phyloP scores from a whole-genome alignment of 768 basidiomycete genomes.

The Pleurotus cornucopiae region DNA sequence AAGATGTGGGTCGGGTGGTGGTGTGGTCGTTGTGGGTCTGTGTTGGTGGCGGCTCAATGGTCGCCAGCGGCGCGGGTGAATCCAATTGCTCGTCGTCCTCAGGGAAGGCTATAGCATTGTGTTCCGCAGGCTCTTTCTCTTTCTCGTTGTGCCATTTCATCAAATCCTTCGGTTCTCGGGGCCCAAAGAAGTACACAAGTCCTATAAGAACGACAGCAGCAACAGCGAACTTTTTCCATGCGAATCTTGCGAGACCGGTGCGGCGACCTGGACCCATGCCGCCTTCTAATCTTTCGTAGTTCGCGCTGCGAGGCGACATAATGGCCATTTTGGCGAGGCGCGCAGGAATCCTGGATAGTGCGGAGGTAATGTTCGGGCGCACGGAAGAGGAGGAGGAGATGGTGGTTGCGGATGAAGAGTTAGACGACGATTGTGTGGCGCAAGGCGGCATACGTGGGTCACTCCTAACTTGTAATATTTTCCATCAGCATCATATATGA shows the following conservation, averaged over 20 bases:
- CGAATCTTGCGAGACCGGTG: slow-evolving; percentile 22
- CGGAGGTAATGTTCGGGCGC: not conserved
- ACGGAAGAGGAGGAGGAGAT: not conserved
- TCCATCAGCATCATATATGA: too few species aligned
- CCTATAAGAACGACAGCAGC: slow-evolving; percentile 52
- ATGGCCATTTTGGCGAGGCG: slow-evolving; percentile 10
- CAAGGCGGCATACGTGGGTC: too few species aligned
- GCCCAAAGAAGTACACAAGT: slow-evolving; percentile 67
- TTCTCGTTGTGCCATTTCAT: slow-evolving; percentile 1
- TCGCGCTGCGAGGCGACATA: slow-evolving; percentile 23
- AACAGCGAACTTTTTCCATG: slow-evolving; percentile 68
- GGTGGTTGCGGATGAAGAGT: not conserved
- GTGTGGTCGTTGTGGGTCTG: slow-evolving; percentile 9
- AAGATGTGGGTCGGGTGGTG: slow-evolving; percentile 44
- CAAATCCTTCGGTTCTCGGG: slow-evolving; percentile 23
- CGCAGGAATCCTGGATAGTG: not conserved
- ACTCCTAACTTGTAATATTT: too few species aligned
- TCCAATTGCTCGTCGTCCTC: not conserved
- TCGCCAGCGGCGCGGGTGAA: not conserved
- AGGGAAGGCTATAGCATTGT: not conserved
- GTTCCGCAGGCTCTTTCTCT: not conserved
- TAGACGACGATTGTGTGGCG: not conserved
- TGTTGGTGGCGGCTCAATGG: not conserved
- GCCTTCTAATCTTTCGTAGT: slow-evolving; percentile 28
- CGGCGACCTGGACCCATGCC: slow-evolving; percentile 47